Conservation (phyloP, 371 early-diverging fungal species). For the Mortierella sp. region DNA sequence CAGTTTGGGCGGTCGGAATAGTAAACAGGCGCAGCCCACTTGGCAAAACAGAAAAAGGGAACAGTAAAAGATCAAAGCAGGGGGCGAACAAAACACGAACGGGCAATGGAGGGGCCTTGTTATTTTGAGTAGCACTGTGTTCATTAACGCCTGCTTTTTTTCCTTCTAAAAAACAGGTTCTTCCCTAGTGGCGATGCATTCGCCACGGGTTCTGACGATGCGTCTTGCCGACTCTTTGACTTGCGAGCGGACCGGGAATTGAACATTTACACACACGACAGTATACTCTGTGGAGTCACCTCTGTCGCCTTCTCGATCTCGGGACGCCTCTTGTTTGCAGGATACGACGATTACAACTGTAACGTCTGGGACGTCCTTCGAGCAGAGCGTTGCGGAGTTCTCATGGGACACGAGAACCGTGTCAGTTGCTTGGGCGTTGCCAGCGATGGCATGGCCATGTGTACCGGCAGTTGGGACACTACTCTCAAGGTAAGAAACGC, state of each 20-base stretch:
- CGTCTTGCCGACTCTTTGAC: constrained; percentile 96
- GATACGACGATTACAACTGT: constrained; percentile 98
- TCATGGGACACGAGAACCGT: constrained; percentile 97
- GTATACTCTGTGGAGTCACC: constrained; percentile 96
- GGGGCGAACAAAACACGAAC: neutral
- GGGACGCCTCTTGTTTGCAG: constrained; percentile 96
- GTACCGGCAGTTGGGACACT: constrained; percentile 98
- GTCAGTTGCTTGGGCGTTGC: constrained; percentile 97
- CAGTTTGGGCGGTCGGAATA: neutral
- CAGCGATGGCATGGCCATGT: constrained; percentile 96
- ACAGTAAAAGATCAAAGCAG: neutral
- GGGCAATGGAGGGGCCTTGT: neutral
- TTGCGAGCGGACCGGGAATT: constrained; percentile 97
- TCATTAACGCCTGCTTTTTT: neutral
- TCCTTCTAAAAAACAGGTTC: constrained; percentile 68
- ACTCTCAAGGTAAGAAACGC: constrained; percentile 81
- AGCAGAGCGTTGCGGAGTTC: constrained; percentile 93
- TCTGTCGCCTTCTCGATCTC: constrained; percentile 96
- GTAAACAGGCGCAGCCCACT: too few species aligned
- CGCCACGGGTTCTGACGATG: constrained; percentile 98
- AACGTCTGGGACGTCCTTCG: constrained; percentile 98
- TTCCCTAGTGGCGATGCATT: constrained; percentile 98
- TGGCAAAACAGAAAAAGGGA: neutral
- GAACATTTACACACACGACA: constrained; percentile 95
- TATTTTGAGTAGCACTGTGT: neutral